Conservation (phyloP, 345 rosid genomes). For the Boechera retrofracta region DNA sequence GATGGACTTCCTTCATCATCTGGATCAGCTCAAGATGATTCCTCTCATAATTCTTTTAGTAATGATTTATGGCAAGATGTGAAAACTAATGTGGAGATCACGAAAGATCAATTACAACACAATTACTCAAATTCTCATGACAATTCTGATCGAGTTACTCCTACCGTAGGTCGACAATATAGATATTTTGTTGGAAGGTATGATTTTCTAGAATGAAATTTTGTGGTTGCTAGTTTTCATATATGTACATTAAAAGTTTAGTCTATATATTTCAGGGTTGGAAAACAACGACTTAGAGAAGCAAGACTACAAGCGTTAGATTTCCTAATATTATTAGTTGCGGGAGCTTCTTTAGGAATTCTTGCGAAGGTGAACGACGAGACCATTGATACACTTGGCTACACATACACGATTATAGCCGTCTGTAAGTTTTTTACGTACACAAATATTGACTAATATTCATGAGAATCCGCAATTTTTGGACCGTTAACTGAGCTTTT, state of each 20-base stretch:
- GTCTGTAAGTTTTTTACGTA: constrained; percentile 64
- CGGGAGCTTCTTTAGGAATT: constrained; percentile 90
- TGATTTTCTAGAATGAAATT: not conserved
- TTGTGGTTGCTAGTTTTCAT: not conserved
- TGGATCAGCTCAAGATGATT: constrained; percentile 37
- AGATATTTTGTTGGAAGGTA: constrained; percentile 89
- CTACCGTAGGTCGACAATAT: constrained; percentile 64
- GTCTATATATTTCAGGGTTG: constrained; percentile 56
- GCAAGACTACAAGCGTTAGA: constrained; percentile 74
- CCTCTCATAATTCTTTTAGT: constrained; percentile 51
- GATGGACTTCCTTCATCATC: constrained; percentile 55
- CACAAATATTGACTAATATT: not conserved
- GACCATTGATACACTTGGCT: constrained; percentile 74
- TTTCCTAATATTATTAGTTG: constrained; percentile 70
- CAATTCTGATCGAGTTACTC: constrained; percentile 72
- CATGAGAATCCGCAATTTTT: not conserved
- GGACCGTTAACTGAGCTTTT: not conserved
- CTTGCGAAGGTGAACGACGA: constrained; percentile 83
- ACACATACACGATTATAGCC: constrained; percentile 82
- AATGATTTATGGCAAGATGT: constrained; percentile 64
- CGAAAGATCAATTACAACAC: constrained; percentile 49
- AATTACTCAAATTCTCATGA: constrained; percentile 56
- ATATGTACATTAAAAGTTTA: not conserved
- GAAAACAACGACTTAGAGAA: constrained; percentile 86
- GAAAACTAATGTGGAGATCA: constrained; percentile 48